Base-by-base conservation (phyloP, 495 filamentous ascomycete species). In the Tuber microsphaerosporum region DNA sequence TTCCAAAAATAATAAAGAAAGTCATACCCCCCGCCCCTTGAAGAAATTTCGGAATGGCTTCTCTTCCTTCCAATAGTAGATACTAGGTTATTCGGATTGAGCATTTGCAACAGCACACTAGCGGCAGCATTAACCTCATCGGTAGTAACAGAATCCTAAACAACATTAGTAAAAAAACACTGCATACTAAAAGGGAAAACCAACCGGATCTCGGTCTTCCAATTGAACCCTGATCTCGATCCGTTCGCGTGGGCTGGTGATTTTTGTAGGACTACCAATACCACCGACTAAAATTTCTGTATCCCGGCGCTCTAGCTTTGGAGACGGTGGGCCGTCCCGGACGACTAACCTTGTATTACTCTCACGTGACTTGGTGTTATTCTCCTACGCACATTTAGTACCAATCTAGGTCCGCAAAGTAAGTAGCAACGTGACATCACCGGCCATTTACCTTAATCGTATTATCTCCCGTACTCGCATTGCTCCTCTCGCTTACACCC, bases 1-100 rank as follows among this genome's bases (percentile, higher is more conserved):
- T 65, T 65, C 31, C 26, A 16, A 65, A 65, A 34, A 65, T 1
- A 34, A 65, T 31, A 65, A 65, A 65, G 56, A 14, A 34, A 34
- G 16, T 42, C 73, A 65, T 79, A 79, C 77, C 70, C 26, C 34
- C 56, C 72, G 34, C 75, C 76, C 48, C n/a, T 44, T 31, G 44
- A 37, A 71, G 65, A 48, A 51, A 75, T 61, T 44, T 79, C 76
- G 19, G 77, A 79, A 75, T 79, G 69, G 39, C 76, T 79, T 71
- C 77, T 68, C 45, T 79, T 79, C 65, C 71, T 79, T 39, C 71
- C 20, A 71, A 71, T 48, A 1, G 56, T 6, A 34, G 12, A 34
- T 31, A 34, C 31, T 31, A 34, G 14, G 56, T 34, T 65, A 65
- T 65, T 34, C 26, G 26, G 26, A 17, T 65, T 65, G 26, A 65